Conservation (phyloP, 768 basidiomycete species). For the Lactarius sp. region DNA sequence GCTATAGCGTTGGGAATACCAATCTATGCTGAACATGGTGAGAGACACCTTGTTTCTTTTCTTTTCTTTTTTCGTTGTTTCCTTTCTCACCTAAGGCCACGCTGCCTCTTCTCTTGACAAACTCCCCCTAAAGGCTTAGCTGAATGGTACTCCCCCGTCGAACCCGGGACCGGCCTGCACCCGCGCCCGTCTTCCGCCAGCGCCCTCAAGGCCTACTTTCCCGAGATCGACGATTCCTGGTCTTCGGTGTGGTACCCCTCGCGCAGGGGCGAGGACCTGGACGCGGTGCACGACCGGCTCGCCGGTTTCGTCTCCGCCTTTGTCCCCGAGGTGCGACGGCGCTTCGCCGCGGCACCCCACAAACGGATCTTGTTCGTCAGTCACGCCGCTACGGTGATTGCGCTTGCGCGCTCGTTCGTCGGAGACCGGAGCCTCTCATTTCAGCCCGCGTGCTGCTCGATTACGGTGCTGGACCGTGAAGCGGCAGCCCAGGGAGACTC, state of each 20-base stretch:
- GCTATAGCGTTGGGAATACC: conserved; percentile 60
- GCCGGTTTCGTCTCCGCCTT: conserved; percentile 49
- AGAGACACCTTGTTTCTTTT: conserved; percentile 6
- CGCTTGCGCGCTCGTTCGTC: conserved; percentile 54
- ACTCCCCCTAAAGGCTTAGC: conserved; percentile 45
- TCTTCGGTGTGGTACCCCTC: conserved; percentile 61
- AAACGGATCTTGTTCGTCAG: conserved; percentile 56
- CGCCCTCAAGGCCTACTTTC: conserved; percentile 50
- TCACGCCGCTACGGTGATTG: conserved; percentile 73
- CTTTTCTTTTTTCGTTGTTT: too few species aligned
- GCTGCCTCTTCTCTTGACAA: neutral
- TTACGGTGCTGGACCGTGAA: conserved; percentile 50
- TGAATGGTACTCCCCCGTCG: conserved; percentile 77
- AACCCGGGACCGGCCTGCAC: conserved; percentile 63
- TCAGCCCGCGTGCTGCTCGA: conserved; percentile 69
- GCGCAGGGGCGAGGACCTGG: conserved; percentile 66
- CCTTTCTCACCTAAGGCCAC: too few species aligned
- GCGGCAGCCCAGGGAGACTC: conserved; percentile 17
- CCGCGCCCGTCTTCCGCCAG: conserved; percentile 62
- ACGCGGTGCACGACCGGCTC: conserved; percentile 56
- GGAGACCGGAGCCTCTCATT: conserved; percentile 38
- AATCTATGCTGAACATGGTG: conserved; percentile 77
- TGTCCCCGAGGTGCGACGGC: conserved; percentile 45
- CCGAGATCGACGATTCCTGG: conserved; percentile 58
- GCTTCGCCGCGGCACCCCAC: conserved; percentile 39